Evolutionary conservation across 2,329 filamentous ascomycete species (phyloP).

Genomic region (Colletotrichum sp.): DNA sequence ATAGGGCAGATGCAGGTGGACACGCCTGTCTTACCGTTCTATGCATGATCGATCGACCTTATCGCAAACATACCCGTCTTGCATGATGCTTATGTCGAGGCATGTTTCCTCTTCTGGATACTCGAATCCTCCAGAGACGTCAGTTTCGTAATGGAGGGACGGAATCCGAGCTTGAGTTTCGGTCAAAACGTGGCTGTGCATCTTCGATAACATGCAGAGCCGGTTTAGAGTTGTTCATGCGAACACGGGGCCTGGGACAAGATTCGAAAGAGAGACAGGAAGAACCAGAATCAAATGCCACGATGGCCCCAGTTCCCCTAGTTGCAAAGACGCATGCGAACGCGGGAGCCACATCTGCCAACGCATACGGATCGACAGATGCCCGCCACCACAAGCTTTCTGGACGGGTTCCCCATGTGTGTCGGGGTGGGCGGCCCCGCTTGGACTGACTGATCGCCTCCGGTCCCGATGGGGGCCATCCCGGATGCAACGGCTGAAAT

Average conservation of each 20-base stretch:
- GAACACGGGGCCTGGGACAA: background rate
- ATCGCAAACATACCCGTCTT: background rate
- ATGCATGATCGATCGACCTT: background rate
- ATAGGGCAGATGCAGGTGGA: background rate
- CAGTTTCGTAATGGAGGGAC: background rate
- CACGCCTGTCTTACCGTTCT: background rate
- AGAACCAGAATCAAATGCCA: background rate
- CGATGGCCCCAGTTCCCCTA: background rate
- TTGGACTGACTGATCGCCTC: background rate
- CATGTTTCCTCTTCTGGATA: background rate
- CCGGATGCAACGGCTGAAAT: background rate
- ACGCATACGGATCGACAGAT: background rate
- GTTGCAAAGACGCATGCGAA: background rate
- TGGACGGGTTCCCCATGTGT: background rate
- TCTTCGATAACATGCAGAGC: background rate
- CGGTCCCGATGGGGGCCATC: background rate
- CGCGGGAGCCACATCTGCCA: background rate
- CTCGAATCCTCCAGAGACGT: background rate
- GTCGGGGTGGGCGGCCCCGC: background rate
- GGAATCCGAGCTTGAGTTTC: constrained; percentile 1
- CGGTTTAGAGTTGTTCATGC: constrained; percentile 2
- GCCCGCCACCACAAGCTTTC: background rate
- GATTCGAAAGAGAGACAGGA: background rate
- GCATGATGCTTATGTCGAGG: background rate
- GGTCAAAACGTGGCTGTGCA: constrained; percentile 11